Base-by-base conservation (phyloP, 306 rosid species). In the Phaseolus lunatus region DNA sequence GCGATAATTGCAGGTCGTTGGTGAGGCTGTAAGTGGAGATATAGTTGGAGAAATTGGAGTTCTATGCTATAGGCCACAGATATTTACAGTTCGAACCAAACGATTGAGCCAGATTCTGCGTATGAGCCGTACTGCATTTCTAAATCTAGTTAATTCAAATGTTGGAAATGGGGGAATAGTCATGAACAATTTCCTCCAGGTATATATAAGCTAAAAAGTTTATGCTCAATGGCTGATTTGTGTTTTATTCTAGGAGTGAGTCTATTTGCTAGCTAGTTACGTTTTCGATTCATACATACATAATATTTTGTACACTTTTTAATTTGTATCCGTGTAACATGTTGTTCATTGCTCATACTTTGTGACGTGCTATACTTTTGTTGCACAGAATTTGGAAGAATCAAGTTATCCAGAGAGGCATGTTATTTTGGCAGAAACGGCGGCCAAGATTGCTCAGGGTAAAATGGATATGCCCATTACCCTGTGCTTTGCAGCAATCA, bases 21-120 rank as follows among this genome's bases (percentile, higher is more conserved):
- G 89, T 47, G 92, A 82, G 81, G 86, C 80, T 26, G 58, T 20
- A 37, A 41, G 83, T 3, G 92, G 95, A 72, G 89, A 90, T 35
- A 44, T 90, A 12, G 52, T 87, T 66, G 98, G 97, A 5, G 98
- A 88, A 80, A 77, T 88, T 66, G 96, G 97, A 16, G 91, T 90
- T 78, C 82, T 92, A 27, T 89, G 97, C 86, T 92, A 89, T 78
- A 83, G 87, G 79, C 96, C 98, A 14, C 97, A 94, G 26, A 33
- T 75, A 31, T 88, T 86, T 68, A 88, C 96, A 14, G 86, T 87
- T 33, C 88, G 97, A 57, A 92, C 95, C 6, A 92, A 85, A 75
- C 80, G 92, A 74, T 69, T 94, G 77, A 72, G 91, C 75, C 95
- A 92, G 83, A 83, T 94, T 75, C 80, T 94, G 68, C 94, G 94